Evolutionary conservation across 192 early-diverging fungal species (phyloP).

Genomic region (Coemansia umbellata): DNA sequence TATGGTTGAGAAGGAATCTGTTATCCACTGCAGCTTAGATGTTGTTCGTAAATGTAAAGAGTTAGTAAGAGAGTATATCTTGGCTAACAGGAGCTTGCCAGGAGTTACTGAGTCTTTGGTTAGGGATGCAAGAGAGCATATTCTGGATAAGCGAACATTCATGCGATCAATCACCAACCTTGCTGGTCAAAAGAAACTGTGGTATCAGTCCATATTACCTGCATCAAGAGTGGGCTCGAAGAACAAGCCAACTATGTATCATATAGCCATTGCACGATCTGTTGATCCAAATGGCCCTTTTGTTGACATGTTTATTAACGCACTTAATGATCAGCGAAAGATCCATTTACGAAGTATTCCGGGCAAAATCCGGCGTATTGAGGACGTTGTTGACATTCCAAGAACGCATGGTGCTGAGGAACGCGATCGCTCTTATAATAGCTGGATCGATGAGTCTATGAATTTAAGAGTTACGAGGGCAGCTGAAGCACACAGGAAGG

Average conservation of each 20-base stretch:
- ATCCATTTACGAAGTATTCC: background rate
- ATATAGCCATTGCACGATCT: constrained; percentile 11
- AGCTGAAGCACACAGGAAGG: background rate
- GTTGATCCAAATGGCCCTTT: constrained; percentile 17
- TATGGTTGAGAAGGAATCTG: constrained; percentile 18
- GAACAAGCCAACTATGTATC: background rate
- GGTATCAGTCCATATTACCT: background rate
- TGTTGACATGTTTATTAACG: constrained; percentile 19
- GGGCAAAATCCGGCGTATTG: background rate
- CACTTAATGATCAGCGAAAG: constrained; percentile 13
- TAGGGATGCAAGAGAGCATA: background rate
- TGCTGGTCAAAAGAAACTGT: constrained; percentile 6
- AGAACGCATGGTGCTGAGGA: constrained; percentile 24
- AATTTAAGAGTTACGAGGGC: background rate
- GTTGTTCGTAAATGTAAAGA: background rate
- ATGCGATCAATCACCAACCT: constrained; percentile 12
- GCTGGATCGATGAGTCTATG: too few relatives aligned
- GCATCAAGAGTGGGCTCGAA: background rate
- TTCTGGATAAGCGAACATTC: constrained; percentile 34
- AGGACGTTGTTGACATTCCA: background rate
- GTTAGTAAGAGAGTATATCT: constrained; percentile 1
- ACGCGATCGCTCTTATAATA: constrained; percentile 11
- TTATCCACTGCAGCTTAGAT: background rate
- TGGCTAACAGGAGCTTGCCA: background rate
- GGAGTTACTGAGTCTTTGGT: constrained; percentile 5